Percentiles rank a stretch among this genome's conserved stretches.
phyloP scores from a whole-genome alignment of 768 basidiomycete species.

The Psilocybe sp. region DNA sequence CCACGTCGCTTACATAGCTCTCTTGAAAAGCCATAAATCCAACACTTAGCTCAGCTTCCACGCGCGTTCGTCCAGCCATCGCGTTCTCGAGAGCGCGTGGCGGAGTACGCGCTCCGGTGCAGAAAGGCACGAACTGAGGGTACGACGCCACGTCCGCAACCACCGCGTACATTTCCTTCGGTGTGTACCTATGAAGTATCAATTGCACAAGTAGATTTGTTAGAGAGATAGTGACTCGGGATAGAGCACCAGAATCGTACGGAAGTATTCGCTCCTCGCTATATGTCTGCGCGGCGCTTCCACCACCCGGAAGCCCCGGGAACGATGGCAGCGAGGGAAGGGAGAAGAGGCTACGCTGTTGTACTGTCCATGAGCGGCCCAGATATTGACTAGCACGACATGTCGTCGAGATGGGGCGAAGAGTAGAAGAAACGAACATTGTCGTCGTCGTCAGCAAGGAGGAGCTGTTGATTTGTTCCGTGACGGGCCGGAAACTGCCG shows the following conservation, averaged over 20 bases:
- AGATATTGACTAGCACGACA: not conserved
- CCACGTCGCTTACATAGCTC: slow-evolving; percentile 83
- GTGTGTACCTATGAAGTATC: slow-evolving; percentile 58
- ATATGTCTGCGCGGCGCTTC: slow-evolving; percentile 57
- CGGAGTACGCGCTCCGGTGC: slow-evolving; percentile 70
- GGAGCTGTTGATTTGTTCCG: too few relatives aligned
- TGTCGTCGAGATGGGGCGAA: too few relatives aligned
- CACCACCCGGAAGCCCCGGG: slow-evolving; percentile 40
- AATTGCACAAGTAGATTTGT: slow-evolving; percentile 3
- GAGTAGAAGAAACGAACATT: too few relatives aligned
- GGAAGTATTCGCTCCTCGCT: slow-evolving; percentile 85
- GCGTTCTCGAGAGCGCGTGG: slow-evolving; percentile 22
- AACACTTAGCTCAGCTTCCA: slow-evolving; percentile 85
- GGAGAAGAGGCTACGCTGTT: slow-evolving; percentile 41
- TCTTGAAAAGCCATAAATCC: slow-evolving; percentile 88
- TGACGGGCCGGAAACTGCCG: too few relatives aligned
- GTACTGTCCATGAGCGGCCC: not conserved
- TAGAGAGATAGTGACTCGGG: not conserved
- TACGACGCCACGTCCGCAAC: slow-evolving; percentile 90
- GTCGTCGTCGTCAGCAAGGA: too few relatives aligned
- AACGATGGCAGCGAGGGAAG: slow-evolving; percentile 48
- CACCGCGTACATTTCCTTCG: slow-evolving; percentile 75
- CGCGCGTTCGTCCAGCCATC: slow-evolving; percentile 34
- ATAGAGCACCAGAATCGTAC: slow-evolving; percentile 44
- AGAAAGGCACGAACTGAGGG: slow-evolving; percentile 85